Conservation (phyloP, 306 rosid genomes). For the Abrus precatorius region DNA sequence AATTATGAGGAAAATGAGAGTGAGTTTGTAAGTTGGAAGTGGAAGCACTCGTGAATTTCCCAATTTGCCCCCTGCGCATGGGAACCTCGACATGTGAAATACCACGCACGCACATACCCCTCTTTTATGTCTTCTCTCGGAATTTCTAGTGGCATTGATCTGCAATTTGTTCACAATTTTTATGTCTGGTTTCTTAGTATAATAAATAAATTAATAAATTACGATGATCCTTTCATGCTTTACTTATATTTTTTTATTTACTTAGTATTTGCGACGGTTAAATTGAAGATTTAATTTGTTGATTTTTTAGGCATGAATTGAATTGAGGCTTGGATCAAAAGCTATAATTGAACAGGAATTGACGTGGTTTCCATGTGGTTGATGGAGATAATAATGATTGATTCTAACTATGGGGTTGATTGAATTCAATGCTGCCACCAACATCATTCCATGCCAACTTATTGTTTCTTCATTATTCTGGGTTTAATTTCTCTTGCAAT, state of each 20-base stretch:
- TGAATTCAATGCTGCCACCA: neutral
- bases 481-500: neutral
- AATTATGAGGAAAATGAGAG: conserved; percentile 39
- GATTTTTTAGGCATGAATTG: neutral
- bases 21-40: conserved; percentile 4
- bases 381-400: neutral
- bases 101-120: neutral
- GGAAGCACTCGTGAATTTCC: conserved; percentile 21
- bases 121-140: neutral
- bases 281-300: neutral
- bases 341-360: neutral
- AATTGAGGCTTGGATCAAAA: neutral
- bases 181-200: neutral
- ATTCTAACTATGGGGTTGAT: neutral
- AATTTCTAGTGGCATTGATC: conserved; percentile 35
- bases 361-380: neutral
- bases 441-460: neutral
- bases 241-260: neutral
- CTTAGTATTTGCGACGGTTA: neutral
- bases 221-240: neutral
- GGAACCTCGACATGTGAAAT: neutral
- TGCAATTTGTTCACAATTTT: conserved; percentile 42
- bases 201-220: neutral
- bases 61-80: conserved; percentile 34
- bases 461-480: neutral